phyloP scores from a whole-genome alignment of 208 protist genomes.

The Chromosphaera perkinsii region DNA sequence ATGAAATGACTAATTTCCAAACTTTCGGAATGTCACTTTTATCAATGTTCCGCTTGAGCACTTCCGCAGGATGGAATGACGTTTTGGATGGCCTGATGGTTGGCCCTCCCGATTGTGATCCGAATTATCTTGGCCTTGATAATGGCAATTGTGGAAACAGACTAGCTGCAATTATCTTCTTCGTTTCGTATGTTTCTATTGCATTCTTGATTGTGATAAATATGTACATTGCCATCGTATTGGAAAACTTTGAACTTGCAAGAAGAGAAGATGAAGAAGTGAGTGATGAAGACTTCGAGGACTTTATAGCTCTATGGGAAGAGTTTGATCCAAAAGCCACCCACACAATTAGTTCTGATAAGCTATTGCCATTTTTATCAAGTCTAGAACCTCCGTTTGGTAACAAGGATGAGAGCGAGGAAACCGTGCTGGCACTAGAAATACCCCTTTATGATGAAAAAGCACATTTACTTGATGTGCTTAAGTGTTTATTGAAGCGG shows the following conservation, averaged over 20 bases:
- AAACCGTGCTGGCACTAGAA: too few species aligned
- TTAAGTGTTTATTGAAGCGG: too few species aligned
- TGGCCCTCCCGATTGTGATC: constrained; percentile 29
- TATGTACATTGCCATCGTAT: constrained; percentile 52
- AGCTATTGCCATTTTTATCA: too few species aligned
- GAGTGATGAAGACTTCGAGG: constrained; percentile 1
- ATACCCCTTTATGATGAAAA: too few species aligned
- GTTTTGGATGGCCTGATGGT: constrained; percentile 33
- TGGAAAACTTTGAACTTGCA: constrained; percentile 48
- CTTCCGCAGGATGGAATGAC: constrained; percentile 41
- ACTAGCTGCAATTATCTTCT: constrained; percentile 35
- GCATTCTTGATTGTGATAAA: constrained; percentile 45
- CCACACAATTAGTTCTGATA: too few species aligned
- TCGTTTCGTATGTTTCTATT: constrained; percentile 43
- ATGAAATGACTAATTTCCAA: constrained; percentile 44
- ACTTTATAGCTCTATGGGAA: constrained; percentile 3
- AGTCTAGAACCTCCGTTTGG: too few species aligned
- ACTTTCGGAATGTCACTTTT: constrained; percentile 36
- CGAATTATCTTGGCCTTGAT: constrained; percentile 18
- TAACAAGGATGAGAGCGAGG: too few species aligned
- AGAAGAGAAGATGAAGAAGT: constrained; percentile 7
- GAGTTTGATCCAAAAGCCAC: constrained; percentile 18
- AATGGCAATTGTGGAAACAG: constrained; percentile 32
- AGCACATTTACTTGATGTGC: too few species aligned
- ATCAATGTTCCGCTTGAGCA: constrained; percentile 42